phyloP scores from a whole-genome alignment of 2,329 filamentous ascomycete species.

The Sphaerulina populicola region DNA sequence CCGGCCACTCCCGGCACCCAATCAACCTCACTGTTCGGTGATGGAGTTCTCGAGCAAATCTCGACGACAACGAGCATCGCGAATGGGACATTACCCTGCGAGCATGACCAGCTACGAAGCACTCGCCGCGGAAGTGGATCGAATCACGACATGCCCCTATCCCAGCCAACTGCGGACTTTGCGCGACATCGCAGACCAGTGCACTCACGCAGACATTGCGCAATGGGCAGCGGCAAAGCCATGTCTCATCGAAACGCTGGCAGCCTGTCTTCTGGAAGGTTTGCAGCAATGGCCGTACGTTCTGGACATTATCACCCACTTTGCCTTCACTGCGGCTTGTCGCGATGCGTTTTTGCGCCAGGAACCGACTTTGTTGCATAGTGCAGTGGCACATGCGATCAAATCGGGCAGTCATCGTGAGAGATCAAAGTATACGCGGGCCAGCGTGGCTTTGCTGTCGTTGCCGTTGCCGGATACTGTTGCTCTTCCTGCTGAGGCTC shows the following conservation, averaged over 20 bases:
- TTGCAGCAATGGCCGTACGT: conserved; percentile 46
- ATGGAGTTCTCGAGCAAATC: background rate
- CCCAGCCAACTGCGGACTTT: conserved; percentile 23
- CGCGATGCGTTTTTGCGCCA: conserved; percentile 29
- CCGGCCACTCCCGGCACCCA: background rate
- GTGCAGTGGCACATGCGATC: conserved; percentile 25
- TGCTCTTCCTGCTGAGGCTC: conserved; percentile 28
- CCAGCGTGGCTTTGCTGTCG: conserved; percentile 27
- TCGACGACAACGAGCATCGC: background rate
- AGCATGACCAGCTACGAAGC: conserved; percentile 15
- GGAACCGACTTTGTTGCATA: conserved; percentile 29
- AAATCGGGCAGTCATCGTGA: conserved; percentile 10
- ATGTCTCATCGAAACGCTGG: conserved; percentile 43
- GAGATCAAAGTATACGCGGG: conserved; percentile 19
- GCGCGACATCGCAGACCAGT: conserved; percentile 13
- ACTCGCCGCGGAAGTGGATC: conserved; percentile 24
- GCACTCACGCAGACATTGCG: conserved; percentile 33
- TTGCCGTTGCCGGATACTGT: conserved; percentile 25
- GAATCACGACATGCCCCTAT: conserved; percentile 30
- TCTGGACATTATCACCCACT: conserved; percentile 42
- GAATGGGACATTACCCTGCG: background rate
- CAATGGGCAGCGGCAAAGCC: conserved; percentile 43
- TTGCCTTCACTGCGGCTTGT: conserved; percentile 28
- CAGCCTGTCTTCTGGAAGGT: conserved; percentile 41
- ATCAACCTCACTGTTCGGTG: background rate